A percentile compares a stretch with the other conserved stretches of the same genome.
These are phyloP conservation scores for Hibiscus tridactylites DNA, from an alignment of 345 rosid species.

Conservation along the genomic window DNA sequence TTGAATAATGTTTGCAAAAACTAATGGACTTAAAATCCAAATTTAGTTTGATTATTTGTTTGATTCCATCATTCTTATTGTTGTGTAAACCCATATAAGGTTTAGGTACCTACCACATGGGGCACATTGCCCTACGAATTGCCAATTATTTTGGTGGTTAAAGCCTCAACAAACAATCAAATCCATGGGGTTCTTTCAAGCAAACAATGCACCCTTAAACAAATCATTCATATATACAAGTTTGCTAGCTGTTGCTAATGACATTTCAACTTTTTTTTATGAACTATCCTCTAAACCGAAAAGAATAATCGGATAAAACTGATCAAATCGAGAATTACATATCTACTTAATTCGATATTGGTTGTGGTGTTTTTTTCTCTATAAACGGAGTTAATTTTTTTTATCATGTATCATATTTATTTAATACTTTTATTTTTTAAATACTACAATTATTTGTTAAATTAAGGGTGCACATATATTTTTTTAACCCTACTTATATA, in stretches of 20 bases:
- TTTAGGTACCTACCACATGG: conserved; percentile 9
- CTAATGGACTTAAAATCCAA: not conserved
- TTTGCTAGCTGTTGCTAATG: conserved; percentile 21
- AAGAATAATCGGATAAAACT: not conserved
- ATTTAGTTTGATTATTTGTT: not conserved
- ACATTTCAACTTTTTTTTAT: not conserved
- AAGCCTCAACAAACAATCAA: conserved; percentile 15
- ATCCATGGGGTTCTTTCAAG: conserved; percentile 6
- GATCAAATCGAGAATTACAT: too few relatives aligned
- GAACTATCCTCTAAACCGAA: not conserved
- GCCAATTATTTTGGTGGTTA: conserved; percentile 23
- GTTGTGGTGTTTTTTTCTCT: too few relatives aligned
- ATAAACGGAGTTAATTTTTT: too few relatives aligned
- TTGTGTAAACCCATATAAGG: not conserved
- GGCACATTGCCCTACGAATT: conserved; percentile 3
- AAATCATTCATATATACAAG: conserved; percentile 2
- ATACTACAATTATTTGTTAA: too few relatives aligned
- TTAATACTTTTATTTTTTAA: too few relatives aligned
- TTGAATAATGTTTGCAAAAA: not conserved
- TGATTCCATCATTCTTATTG: not conserved
- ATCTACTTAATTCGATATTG: too few relatives aligned
- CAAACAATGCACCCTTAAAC: not conserved
- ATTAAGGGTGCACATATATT: too few relatives aligned
- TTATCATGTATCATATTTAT: too few relatives aligned
- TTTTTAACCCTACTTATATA: too few relatives aligned